phyloP scores from a whole-genome alignment of 306 rosid species.

The Carpinus viminea region DNA sequence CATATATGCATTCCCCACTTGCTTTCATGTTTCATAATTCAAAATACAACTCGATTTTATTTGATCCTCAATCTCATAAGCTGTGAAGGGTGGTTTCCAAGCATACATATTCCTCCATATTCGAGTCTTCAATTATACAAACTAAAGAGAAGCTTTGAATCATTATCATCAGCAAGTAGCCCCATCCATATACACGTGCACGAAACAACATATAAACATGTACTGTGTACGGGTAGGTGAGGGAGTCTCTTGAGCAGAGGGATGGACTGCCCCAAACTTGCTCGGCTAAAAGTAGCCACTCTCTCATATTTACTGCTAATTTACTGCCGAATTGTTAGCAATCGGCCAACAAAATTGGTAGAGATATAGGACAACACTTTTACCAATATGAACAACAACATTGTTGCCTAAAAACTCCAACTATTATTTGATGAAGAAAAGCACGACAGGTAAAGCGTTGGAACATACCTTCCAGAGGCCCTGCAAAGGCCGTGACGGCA shows the following conservation, averaged over 20 bases:
- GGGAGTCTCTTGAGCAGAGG: too few species aligned
- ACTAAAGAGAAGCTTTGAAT: background rate
- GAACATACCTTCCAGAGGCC: constrained; percentile 92
- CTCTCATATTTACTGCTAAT: too few species aligned
- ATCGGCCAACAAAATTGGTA: too few species aligned
- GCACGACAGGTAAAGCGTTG: constrained; percentile 29
- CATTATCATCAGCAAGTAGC: background rate
- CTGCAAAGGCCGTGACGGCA: constrained; percentile 80
- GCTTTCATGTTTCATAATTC: background rate
- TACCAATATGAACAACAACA: background rate
- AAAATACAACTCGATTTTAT: background rate
- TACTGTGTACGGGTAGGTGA: too few species aligned
- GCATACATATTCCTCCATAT: background rate
- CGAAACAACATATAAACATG: background rate
- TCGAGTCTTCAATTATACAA: background rate
- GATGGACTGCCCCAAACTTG: too few species aligned
- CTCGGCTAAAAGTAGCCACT: too few species aligned
- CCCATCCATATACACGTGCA: background rate
- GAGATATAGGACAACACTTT: background rate
- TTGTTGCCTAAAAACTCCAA: background rate
- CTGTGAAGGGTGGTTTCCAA: constrained; percentile 1
- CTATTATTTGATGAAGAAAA: constrained; percentile 18
- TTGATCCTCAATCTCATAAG: background rate
- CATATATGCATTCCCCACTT: background rate
- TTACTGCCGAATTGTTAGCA: too few species aligned